Base-by-base conservation (phyloP, 495 filamentous ascomycete genomes). In the Talaromyces ruber region DNA sequence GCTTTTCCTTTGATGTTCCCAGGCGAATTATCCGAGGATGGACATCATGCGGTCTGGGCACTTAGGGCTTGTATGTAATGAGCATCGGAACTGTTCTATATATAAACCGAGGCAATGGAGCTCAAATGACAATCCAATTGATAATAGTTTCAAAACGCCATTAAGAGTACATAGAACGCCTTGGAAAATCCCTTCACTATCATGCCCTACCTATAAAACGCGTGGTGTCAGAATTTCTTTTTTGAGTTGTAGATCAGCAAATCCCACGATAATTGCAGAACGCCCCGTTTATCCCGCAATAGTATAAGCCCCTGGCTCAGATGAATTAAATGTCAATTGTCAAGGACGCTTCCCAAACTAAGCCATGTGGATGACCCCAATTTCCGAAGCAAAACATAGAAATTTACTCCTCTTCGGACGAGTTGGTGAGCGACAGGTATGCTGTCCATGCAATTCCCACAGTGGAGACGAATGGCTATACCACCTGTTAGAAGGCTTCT, bases 381-480 rank as follows among this genome's bases (percentile, higher is more conserved):
- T 16, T 53, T 21, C 47, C 16, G 50, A 21, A 53, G 24, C 50
- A 21, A 53, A 26, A 3, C 14, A 34, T 30, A 57, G 9, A 21
- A 34, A 43, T 55, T 70, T 68, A 75, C 34, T 74, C 70, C 58
- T 96, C 88, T 57, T 93, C 92, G 0, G 93, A 76, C 26, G 93
- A 88, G 71, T 98, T 99, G 60, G 90, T 94, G 4, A 99, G 82
- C 0, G 93, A 97, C 26, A 99, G 84, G 71, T 97, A 99, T 24
- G 92, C 93, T n/a, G 95, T 99, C 95, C 95, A 99, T 53, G 92
- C 92, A 66, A 99, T 97, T 81, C 95, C 95, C 61, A 99, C 77
- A 26, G 90, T 93, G 4, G 93, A 97, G 12, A 97, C 95, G 70
- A 99, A 97, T 2, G 95, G 95, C 94, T 98, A 64, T 39, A 37